phyloP scores from a whole-genome alignment of 225 moss, liverwort and hornwort genomes.

The Polytrichum commune region DNA sequence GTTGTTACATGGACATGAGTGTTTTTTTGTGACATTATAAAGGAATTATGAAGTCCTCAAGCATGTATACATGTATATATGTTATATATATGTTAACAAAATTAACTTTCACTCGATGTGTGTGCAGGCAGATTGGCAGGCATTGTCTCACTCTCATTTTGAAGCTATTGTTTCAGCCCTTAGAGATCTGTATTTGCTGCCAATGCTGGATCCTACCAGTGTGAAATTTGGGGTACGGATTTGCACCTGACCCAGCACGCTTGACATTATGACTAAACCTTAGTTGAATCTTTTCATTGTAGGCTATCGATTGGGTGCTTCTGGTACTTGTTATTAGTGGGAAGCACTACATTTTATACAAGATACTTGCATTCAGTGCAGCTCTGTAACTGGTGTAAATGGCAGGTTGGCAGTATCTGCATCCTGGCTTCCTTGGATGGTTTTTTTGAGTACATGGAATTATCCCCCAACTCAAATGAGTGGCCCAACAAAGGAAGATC shows the following conservation, averaged over 20 bases:
- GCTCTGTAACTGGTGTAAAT: no score
- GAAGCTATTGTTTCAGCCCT: conserved; percentile 41
- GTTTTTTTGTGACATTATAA: no score
- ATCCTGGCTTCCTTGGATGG: conserved; percentile 73
- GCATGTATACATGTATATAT: conserved; percentile 7
- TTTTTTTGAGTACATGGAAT: conserved; percentile 70
- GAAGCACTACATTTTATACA: no score
- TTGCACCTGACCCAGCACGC: background rate
- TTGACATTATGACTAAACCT: conserved; percentile 7
- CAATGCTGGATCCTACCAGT: conserved; percentile 59
- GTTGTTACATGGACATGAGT: background rate
- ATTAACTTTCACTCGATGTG: conserved; percentile 1
- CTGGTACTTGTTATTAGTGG: no score
- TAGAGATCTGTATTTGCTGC: conserved; percentile 51
- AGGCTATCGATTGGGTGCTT: no score
- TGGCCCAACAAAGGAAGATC: conserved; percentile 30
- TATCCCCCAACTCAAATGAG: conserved; percentile 32
- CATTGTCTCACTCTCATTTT: conserved; percentile 52
- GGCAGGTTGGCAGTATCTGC: conserved; percentile 65
- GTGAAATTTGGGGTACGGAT: conserved; percentile 56
- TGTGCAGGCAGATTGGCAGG: conserved; percentile 61
- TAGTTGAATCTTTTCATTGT: background rate
- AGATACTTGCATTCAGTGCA: conserved; percentile 1
- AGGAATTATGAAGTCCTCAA: no score
- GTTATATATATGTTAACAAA: background rate